Conservation (phyloP, 2,329 filamentous ascomycete genomes). For the Colletotrichum orbiculare region DNA sequence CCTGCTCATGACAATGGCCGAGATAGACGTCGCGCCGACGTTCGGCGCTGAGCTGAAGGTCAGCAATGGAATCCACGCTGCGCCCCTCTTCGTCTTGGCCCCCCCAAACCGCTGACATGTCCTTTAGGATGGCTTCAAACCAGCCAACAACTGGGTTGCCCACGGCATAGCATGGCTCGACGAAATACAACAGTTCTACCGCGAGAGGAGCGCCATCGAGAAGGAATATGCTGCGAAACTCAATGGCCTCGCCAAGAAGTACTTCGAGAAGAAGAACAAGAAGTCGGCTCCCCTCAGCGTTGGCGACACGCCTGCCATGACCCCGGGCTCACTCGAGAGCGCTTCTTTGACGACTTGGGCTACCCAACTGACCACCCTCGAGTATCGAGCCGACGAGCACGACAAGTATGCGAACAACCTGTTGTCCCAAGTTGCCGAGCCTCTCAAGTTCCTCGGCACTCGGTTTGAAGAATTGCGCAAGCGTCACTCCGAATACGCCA, state of each 20-base stretch:
- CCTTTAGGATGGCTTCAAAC: slow-evolving; percentile 90
- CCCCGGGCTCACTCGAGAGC: slow-evolving; percentile 94
- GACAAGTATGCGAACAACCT: slow-evolving; percentile 86
- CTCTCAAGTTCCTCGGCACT: slow-evolving; percentile 77
- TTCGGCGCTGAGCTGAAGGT: slow-evolving; percentile 97
- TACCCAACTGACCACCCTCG: slow-evolving; percentile 90
- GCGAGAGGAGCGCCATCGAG: slow-evolving; percentile 92
- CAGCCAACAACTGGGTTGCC: slow-evolving; percentile 90
- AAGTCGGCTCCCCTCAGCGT: slow-evolving; percentile 90
- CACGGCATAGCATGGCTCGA: slow-evolving; percentile 95
- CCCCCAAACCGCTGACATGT: slow-evolving; percentile 33
- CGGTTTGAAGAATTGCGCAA: slow-evolving; percentile 95
- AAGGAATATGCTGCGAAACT: slow-evolving; percentile 96
- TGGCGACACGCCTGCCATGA: slow-evolving; percentile 91
- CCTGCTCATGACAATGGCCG: slow-evolving; percentile 69
- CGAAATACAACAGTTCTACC: slow-evolving; percentile 97
- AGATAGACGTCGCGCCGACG: slow-evolving; percentile 83
- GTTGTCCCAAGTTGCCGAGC: slow-evolving; percentile 84
- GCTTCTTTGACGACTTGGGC: slow-evolving; percentile 98
- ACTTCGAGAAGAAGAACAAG: slow-evolving; percentile 95
- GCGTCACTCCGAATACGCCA: slow-evolving; percentile 87
- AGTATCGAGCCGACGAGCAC: slow-evolving; percentile 88
- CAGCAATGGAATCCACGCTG: slow-evolving; percentile 41
- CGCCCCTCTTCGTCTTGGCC: slow-evolving; percentile 17
- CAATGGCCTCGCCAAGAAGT: slow-evolving; percentile 89